Base-by-base conservation (phyloP, 2,329 filamentous ascomycete genomes). In the Exophiala aquamarina region DNA sequence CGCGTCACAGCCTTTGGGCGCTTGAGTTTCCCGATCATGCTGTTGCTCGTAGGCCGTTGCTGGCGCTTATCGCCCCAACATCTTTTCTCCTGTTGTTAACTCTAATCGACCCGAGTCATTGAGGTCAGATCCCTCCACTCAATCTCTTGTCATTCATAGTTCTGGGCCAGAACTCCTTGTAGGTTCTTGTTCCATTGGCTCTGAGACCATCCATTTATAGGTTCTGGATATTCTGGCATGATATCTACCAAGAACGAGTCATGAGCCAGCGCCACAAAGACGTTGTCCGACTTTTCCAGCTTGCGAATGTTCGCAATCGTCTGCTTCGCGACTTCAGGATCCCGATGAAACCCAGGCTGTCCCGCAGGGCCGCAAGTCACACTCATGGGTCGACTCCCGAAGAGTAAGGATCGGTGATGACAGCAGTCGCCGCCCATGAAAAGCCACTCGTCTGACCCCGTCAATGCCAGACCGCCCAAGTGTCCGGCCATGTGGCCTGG, bases 371-470 rank as follows among this genome's bases (percentile, higher is more conserved):
- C 44, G 13, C 31, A 18, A 4, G 38, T 41, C 9, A 36, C 38
- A 13, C 44, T 41, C 32, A 47, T 35, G 28, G 19, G 38, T 17
- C 44, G 29, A 11, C 19, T 35, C 11, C 44, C 44, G 10, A 31
- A 21, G 10, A 47, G 32, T 7, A 47, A 20, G 10, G 35, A 28
- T 7, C 59, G 60, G 44, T 75, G 68, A 49, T 76, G 73, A 20
- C 66, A 70, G 4, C 67, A 63, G 56, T 78, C 75, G n/a, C 71
- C 74, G 14, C 71, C 74, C 64, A 77, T 71, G 55, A 77, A 67
- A 15, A 77, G 65, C 54, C 77, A 78, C 1, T 61, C 52, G 14
- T 66, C 61, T 4, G 61, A 61, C 9, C 40, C 47, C 1, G 52
- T 55, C 4, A 54, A 50, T 3, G 54, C 57, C 2, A 63, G 47